Base-by-base conservation (phyloP, 352 stramenopile genomes). In the Globisporangium recalcitrans region DNA sequence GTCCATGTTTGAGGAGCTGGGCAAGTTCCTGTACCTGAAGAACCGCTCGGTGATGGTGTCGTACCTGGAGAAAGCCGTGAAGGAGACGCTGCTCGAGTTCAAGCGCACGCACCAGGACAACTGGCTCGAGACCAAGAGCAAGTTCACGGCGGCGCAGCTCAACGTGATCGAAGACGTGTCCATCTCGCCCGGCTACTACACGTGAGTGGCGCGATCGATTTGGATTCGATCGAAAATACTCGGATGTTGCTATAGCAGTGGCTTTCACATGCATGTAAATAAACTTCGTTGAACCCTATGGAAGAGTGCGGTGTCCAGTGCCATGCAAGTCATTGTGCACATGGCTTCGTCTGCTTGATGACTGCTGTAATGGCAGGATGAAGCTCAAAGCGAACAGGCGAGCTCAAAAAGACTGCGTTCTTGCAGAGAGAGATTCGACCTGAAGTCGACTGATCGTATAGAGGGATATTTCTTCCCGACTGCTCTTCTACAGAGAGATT, bases 71-170 rank as follows among this genome's bases (percentile, higher is more conserved):
- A 90, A 90, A 63, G 71, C 68, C 13, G 84, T 89, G 31, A 91
- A 91, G 68, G 78, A 90, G 60, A 90, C 83, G 44, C 63, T 93
- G 62, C 70, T 91, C 54, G 84, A 93, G 62, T 93, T 93, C 56
- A 90, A 90, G 63, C 82, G 84, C 56, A 89, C 82, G 16, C 84
- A 93, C 55, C 84, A 93, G 62, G 84, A 93, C 70, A 90, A 87
- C 65, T 93, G 84, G 84, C 68, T 80, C 29, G 78, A 91, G 69
- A 87, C 75, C 52, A 91, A 90, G 70, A 53, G 64, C 47, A 73
- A 67, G 58, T 87, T 93, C 52, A 77, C 82, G 8, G 52, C 62
- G 13, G 64, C 72, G 29, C 82, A 93, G 62, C 80, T 89, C 32
- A 75, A 87, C 46, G 80, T 88, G 16, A 85, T 89, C 52, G 80